phyloP scores from a whole-genome alignment of 257 asterid species.

The Solanum chiquidenum region DNA sequence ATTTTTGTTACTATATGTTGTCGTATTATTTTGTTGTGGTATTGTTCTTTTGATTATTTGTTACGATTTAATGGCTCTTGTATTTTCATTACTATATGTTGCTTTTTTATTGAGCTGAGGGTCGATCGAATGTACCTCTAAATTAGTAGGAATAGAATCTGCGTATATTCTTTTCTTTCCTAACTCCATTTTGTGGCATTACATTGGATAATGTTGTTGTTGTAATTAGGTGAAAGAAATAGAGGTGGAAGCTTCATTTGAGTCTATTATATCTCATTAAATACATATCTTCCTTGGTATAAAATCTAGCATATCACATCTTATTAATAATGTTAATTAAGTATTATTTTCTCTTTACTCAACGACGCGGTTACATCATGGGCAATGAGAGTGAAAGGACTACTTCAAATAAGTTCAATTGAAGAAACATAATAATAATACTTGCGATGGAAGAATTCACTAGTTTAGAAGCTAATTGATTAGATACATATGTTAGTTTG shows the following conservation, averaged over 20 bases:
- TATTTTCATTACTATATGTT: too few relatives aligned
- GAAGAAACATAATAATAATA: neutral
- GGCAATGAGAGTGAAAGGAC: neutral
- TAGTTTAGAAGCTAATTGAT: neutral
- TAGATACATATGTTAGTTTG: neutral
- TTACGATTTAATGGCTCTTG: too few relatives aligned
- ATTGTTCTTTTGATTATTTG: too few relatives aligned
- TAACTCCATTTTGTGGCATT: neutral
- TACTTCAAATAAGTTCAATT: neutral
- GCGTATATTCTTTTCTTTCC: neutral
- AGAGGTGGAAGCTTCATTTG: neutral
- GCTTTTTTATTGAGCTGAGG: neutral
- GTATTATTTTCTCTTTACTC: neutral
- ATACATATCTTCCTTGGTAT: neutral
- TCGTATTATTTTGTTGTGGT: neutral
- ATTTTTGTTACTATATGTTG: neutral
- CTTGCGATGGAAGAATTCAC: neutral
- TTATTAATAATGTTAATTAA: neutral
- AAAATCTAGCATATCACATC: neutral
- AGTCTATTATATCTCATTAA: neutral
- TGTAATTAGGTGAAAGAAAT: neutral
- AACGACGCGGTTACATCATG: neutral
- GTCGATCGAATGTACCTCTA: too few relatives aligned
- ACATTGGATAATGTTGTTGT: neutral
- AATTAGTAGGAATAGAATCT: rapidly evolving